A percentile compares a stretch with the other conserved stretches of the same genome.
Conservation (phyloP, 1,284 basidiomycete genomes). For the Polyporus tsugae region DNA sequence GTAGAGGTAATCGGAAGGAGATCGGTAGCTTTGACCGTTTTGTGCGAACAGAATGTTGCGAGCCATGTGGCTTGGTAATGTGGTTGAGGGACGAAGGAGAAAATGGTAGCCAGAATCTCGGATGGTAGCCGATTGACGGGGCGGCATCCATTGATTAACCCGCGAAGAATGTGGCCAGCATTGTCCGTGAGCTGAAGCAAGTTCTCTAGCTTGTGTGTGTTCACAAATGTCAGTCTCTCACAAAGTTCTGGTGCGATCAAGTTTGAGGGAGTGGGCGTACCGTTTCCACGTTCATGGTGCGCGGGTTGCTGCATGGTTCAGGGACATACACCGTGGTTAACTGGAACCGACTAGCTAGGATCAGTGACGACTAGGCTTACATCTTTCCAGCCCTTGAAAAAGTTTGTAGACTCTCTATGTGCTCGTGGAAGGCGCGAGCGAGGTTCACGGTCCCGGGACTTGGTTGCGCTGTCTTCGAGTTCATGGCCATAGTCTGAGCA, state of each 20-base stretch:
- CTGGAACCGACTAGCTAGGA: background rate
- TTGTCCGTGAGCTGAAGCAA: conserved; percentile 1
- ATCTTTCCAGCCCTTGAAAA: background rate
- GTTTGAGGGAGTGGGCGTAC: background rate
- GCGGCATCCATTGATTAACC: conserved; percentile 2
- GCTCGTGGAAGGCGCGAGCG: conserved; percentile 4
- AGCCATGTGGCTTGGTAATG: background rate
- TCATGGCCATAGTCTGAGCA: background rate
- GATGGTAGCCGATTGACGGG: background rate
- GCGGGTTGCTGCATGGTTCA: background rate
- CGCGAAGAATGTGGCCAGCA: background rate
- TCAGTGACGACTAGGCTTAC: background rate
- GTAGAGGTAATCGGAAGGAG: conserved; percentile 7
- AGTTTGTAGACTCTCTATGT: background rate
- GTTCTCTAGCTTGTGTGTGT: background rate
- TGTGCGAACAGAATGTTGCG: background rate
- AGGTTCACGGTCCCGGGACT: background rate
- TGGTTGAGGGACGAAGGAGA: conserved; percentile 4
- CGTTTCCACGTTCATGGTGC: background rate
- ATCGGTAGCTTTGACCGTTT: background rate
- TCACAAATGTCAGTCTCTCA: background rate
- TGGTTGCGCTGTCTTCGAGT: background rate
- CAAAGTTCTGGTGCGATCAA: background rate
- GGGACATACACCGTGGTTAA: background rate
- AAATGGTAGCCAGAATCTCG: conserved; percentile 4